Base-by-base conservation (phyloP, 2,329 filamentous ascomycete genomes). In the Exophiala phaeomuriformis region DNA sequence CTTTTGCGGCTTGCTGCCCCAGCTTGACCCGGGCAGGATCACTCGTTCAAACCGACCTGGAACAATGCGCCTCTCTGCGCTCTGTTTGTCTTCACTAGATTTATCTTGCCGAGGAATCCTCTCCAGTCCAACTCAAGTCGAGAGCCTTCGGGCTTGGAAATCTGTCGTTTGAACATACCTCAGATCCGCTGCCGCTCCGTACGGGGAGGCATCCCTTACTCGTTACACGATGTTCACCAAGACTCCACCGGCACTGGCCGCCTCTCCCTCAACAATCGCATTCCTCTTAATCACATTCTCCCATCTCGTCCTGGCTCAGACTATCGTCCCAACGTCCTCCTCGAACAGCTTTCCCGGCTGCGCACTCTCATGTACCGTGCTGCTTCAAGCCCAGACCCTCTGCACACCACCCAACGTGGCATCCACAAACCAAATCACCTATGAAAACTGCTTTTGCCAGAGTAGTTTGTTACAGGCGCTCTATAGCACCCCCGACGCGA, bases 381-480 rank as follows among this genome's bases (percentile, higher is more conserved):
- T 89, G 42, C 82, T 78, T 65, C 79, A 87, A 68, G 88, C 86
- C 53, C 86, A 90, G 65, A 78, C 78, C 43, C 81, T 75, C 57
- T 94, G 89, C 69, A 77, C 85, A 1, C 84, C 85, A 2, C 69
- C 73, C 6, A 79, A 78, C 3, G 74, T 69, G 2, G 68, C 77
- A 3, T 67, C 70, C 4, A 75, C 76, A 47, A 74, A 76, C 45
- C 67, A 77, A 39, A 64, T 68, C 19, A 77, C 75, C 41, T 88
- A 85, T 67, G 75, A 81, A 48, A 74, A 76, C 35, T 94, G 89
- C 71, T 90, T 94, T 72, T 95, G 89, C 72, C 72, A 76, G 62
- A 81, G 85, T 47, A 59, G 74, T 8, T 72, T 77, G 27, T 76
- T 93, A 2, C 71, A 75, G 3, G 68, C 75, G 5, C 82, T 89